These are phyloP conservation scores for Xylaria multiplex DNA, from an alignment of 2,329 filamentous ascomycete genomes.

Conservation along the genomic window DNA sequence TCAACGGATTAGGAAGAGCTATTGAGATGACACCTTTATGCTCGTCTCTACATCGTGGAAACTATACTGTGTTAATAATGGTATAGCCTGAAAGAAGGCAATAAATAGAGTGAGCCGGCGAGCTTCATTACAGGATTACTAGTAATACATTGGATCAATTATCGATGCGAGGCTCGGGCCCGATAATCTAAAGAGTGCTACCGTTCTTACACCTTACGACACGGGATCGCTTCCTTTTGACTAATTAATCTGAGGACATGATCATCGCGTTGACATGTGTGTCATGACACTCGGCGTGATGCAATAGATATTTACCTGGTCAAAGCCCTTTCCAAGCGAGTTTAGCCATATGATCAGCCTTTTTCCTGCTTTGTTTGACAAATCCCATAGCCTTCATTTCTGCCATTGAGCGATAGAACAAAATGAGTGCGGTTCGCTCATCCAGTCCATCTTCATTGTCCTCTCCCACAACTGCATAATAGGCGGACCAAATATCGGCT, in stretches of 20 bases:
- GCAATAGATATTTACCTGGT: constrained; percentile 26
- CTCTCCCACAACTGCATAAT: constrained; percentile 68
- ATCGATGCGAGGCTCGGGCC: neutral
- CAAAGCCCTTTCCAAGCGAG: constrained; percentile 75
- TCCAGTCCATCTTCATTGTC: constrained; percentile 56
- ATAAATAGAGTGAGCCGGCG: neutral
- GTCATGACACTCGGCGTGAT: constrained; percentile 24
- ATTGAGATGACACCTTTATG: constrained; percentile 18
- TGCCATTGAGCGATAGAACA: constrained; percentile 86
- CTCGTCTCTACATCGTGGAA: constrained; percentile 6
- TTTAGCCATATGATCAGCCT: constrained; percentile 91
- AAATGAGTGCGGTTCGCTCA: constrained; percentile 70
- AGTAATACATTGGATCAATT: constrained; percentile 7
- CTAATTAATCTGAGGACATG: constrained; percentile 22
- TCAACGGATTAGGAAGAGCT: constrained; percentile 34
- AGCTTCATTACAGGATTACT: neutral
- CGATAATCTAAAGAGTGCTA: constrained; percentile 12
- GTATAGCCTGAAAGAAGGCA: constrained; percentile 10
- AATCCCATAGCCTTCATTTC: constrained; percentile 88
- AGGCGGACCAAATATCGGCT: constrained; percentile 82
- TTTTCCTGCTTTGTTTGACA: constrained; percentile 89
- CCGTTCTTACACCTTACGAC: constrained; percentile 23
- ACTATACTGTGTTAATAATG: constrained; percentile 23
- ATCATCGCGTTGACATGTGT: constrained; percentile 22
- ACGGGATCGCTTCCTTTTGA: constrained; percentile 22